A percentile compares a stretch with the other conserved stretches of the same genome.
phyloP scores from a whole-genome alignment of 2,329 filamentous ascomycete genomes.

The Emmonsia crescens region DNA sequence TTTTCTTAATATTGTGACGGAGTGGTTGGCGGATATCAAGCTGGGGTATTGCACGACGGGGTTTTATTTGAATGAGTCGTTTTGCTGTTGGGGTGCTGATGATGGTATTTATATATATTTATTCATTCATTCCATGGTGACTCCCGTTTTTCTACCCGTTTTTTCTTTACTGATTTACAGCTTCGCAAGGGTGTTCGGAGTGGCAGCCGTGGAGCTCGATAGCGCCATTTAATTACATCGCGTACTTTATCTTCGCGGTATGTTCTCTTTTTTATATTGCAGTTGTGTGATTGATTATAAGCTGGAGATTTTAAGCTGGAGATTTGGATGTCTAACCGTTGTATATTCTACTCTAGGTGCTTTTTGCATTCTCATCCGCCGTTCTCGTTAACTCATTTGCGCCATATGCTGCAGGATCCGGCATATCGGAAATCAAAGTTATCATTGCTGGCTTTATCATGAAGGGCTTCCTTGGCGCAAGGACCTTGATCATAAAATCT shows the following conservation, averaged over 20 bases:
- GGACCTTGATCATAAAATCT: slow-evolving; percentile 90
- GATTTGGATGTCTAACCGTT: background rate
- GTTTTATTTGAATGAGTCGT: slow-evolving; percentile 94
- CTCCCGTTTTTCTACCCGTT: background rate
- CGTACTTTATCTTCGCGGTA: slow-evolving; percentile 81
- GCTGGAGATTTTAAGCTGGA: background rate
- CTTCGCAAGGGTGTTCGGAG: slow-evolving; percentile 57
- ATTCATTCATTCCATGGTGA: background rate
- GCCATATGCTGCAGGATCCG: slow-evolving; percentile 90
- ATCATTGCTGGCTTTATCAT: slow-evolving; percentile 98
- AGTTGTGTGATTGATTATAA: background rate
- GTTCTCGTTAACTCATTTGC: slow-evolving; percentile 82
- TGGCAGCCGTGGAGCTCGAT: slow-evolving; percentile 86
- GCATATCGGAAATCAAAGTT: slow-evolving; percentile 98
- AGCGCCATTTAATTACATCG: slow-evolving; percentile 65
- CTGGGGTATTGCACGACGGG: slow-evolving; percentile 89
- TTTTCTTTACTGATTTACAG: slow-evolving; percentile 5
- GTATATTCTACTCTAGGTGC: slow-evolving; percentile 38
- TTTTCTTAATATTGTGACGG: slow-evolving; percentile 86
- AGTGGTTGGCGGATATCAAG: slow-evolving; percentile 95
- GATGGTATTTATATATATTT: slow-evolving; percentile 43
- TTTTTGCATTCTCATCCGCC: slow-evolving; percentile 74
- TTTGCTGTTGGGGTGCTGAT: slow-evolving; percentile 96
- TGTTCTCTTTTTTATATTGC: slow-evolving; percentile 16
- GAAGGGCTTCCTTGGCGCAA: slow-evolving; percentile 90